Base-by-base conservation (phyloP, 352 stramenopile species). In the Phytophthora colocasiae region DNA sequence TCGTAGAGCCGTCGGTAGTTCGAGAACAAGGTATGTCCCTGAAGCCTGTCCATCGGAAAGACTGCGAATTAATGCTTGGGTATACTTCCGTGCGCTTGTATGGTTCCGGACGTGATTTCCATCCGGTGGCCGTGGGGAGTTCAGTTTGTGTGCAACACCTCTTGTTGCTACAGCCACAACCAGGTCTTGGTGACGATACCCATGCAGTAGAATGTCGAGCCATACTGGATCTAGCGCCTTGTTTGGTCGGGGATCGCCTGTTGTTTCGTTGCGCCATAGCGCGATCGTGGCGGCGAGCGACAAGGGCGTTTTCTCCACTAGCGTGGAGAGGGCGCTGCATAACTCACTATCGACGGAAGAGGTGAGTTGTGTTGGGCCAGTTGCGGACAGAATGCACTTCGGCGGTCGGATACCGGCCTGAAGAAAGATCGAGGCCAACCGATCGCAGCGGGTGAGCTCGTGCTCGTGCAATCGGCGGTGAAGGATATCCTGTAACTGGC, bases 131-230 rank as follows among this genome's bases (percentile, higher is more conserved):
- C 40, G 17, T 19, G 40, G 40, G 39, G 6, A 1, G 40, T 2
- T 44, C 9, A 39, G 41, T 1, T 34, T 22, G 6, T 52, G 52
- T 1, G 26, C 44, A 12, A 51, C 52, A 26, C 27, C 52, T 14
- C 24, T 9, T 6, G 15, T 51, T 10, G 27, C 52, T 2, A 34
- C 40, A 10, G 29, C 17, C 19, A 36, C 27, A 2, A 50, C 40
- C 11, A 41, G n/a, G 1, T 52, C 6, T 3, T 29, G 40, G 24
- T 43, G 41, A 12, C 9, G n/a, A 15, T 60, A 52, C 22, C 52
- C 40, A n/a, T 60, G 41, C 0, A 60, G 40, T 9, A 52, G 6
- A 3, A 61, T 53, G 19, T 53, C 29, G 2, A 53, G 12, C 54
- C 54, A 61, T 11, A 12, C 39, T 0, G 52, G 41, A 14, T 61